phyloP scores from a whole-genome alignment of 345 rosid genomes.

The Eucalyptus regnans region DNA sequence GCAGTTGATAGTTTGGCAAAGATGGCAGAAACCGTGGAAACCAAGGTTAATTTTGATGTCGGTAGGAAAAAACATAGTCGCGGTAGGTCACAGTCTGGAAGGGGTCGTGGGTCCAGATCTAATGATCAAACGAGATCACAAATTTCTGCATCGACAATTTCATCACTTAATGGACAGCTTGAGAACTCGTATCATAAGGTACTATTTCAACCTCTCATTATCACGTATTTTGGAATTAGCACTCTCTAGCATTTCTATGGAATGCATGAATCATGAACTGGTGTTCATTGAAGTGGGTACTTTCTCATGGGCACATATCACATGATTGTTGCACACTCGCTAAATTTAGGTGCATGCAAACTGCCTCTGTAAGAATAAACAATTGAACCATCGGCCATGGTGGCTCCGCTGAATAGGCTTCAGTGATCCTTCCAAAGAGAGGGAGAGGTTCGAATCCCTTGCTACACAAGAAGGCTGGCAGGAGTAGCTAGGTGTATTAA shows the following conservation, averaged over 20 bases:
- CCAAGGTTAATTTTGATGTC: slow-evolving; percentile 40
- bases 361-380: background rate
- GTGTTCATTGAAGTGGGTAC: background rate
- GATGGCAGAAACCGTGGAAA: slow-evolving; percentile 34
- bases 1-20: slow-evolving; percentile 58
- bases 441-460: no score
- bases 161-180: slow-evolving; percentile 50
- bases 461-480: no score
- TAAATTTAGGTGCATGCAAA: background rate
- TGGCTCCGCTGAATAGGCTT: no score
- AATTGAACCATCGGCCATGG: background rate
- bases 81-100: slow-evolving; percentile 63
- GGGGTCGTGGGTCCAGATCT: slow-evolving; percentile 84
- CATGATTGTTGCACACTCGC: background rate
- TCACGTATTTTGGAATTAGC: background rate
- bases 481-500: no score
- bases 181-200: slow-evolving; percentile 67
- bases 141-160: slow-evolving; percentile 23
- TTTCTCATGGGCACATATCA: background rate
- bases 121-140: slow-evolving; percentile 53
- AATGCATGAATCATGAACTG: background rate
- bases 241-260: background rate
- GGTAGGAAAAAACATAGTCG: slow-evolving; percentile 75
- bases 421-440: no score
- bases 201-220: background rate